A percentile compares a stretch with the other conserved stretches of the same genome.
Conservation (phyloP, 2,329 filamentous ascomycete species). For the Didymosphaeria variabile region DNA sequence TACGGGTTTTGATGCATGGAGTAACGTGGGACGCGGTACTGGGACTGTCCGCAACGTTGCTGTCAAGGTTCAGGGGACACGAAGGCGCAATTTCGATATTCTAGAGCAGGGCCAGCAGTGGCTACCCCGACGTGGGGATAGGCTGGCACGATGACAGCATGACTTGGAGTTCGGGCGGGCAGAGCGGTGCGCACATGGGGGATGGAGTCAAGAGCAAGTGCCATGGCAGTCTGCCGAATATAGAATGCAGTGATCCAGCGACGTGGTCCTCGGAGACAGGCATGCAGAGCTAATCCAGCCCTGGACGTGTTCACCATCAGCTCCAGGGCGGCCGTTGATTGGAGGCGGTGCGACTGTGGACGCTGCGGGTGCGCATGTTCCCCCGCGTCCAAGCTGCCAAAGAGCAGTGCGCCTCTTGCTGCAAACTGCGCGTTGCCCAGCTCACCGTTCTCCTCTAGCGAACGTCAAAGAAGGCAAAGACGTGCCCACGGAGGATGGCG, state of each 20-base stretch:
- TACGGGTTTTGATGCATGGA: conserved; percentile 22
- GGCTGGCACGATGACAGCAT: conserved; percentile 6
- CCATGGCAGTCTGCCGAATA: conserved; percentile 31
- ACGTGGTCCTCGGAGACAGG: conserved; percentile 41
- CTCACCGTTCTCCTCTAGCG: conserved; percentile 14
- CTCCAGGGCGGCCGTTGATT: conserved; percentile 32
- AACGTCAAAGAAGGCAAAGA: conserved; percentile 11
- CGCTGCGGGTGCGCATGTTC: no score
- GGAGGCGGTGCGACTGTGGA: conserved; percentile 18
- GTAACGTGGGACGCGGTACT: conserved; percentile 28
- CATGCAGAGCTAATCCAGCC: conserved; percentile 36
- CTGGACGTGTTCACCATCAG: conserved; percentile 24
- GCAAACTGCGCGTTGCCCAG: conserved; percentile 18
- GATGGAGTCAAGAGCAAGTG: conserved; percentile 14
- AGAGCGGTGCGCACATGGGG: conserved; percentile 18
- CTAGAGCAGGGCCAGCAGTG: conserved; percentile 9
- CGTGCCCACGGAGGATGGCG: neutral
- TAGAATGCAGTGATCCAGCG: conserved; percentile 35
- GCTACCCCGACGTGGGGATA: conserved; percentile 24
- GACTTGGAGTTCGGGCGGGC: conserved; percentile 10
- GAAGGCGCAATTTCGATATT: conserved; percentile 34
- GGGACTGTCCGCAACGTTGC: conserved; percentile 24
- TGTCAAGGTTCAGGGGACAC: conserved; percentile 28
- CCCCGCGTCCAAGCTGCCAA: conserved; percentile 13
- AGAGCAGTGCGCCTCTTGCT: neutral